Evolutionary conservation across 1,139 yeast species (phyloP), one percentile per base, ranked within the genome.

Genomic region (Eremothecium cymbalariae): DNA sequence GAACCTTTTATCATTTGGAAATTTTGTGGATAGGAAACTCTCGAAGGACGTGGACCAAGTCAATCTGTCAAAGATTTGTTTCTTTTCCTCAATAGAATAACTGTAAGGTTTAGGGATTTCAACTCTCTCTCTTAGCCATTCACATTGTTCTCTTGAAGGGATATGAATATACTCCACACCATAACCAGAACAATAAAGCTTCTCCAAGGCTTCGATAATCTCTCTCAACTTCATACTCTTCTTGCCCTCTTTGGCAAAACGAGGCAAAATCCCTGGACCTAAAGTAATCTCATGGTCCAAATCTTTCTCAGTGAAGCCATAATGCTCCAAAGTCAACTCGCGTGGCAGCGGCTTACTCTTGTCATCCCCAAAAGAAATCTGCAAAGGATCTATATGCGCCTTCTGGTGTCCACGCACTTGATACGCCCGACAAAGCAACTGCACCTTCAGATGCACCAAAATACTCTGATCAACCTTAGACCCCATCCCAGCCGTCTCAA

Each of bases 361-460:
- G 53, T 72, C 72, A 50, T 76, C 81, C 47, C 93, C 95, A 57
- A 78, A 84, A 18, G 90, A 76, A 54, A 90, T 82, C 24, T 83
- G 93, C 57, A 90, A 69, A 12, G 99, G 99, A 63, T 90, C 99
- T 43, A 88, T 80, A 55, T 78, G 81, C 33, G 98, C 96, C 67
- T 84, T 85, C 61, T 79, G 83, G 62, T 90, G 98, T 46, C 98
- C 99, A 63, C 97, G 78, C 36, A 90, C 98, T 67, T 90, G 98
- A 66, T 88, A 93, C 28, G 98, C 98, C 62, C 99, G 83, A 43
- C 93, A 97, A 53, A 90, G 71, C 51, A 90, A 74, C 70, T 90
- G 99, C 16, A 86, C 94, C 64, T 90, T 93, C 70, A 90, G 74
- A 62, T 93, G 98, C 44, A 85, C 72, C 48, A 84, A 72, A 36